These are phyloP conservation scores for Amanita subjunquillea DNA, from an alignment of 768 basidiomycete genomes.

Conservation along the genomic window DNA sequence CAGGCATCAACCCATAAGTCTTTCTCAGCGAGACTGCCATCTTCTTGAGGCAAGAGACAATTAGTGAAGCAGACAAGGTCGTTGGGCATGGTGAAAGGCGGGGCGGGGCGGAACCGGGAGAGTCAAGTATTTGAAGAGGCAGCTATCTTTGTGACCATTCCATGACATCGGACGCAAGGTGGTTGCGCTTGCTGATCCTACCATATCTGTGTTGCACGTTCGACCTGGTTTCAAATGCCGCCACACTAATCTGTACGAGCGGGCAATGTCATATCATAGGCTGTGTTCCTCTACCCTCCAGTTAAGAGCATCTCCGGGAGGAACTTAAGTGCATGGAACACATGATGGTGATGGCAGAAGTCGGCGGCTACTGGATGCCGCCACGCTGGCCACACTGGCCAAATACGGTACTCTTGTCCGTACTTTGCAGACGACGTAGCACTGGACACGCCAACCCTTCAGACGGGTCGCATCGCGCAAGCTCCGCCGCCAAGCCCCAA, in stretches of 20 bases:
- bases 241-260: too few relatives aligned
- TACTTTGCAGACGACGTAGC: not conserved
- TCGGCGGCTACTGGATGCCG: too few relatives aligned
- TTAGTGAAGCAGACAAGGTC: conserved; percentile 82
- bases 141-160: not conserved
- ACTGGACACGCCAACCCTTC: not conserved
- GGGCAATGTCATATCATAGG: too few relatives aligned
- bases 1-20: conserved; percentile 78
- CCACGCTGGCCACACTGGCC: not conserved
- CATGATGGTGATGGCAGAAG: too few relatives aligned
- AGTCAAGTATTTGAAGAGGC: not conserved
- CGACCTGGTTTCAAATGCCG: not conserved
- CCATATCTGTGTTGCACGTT: not conserved
- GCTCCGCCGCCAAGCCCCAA: not conserved
- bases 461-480: not conserved
- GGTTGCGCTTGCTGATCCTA: not conserved
- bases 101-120: not conserved
- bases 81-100: conserved; percentile 38
- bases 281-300: too few relatives aligned
- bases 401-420: not conserved
- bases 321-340: too few relatives aligned
- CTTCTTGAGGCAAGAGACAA: conserved; percentile 70
- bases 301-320: too few relatives aligned
- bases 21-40: conserved; percentile 62
- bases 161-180: not conserved